A percentile compares a stretch with the other conserved stretches of the same genome.
Evolutionary conservation across 2,329 filamentous ascomycete genomes (phyloP).

Genomic region (Fusarium incarnatum): DNA sequence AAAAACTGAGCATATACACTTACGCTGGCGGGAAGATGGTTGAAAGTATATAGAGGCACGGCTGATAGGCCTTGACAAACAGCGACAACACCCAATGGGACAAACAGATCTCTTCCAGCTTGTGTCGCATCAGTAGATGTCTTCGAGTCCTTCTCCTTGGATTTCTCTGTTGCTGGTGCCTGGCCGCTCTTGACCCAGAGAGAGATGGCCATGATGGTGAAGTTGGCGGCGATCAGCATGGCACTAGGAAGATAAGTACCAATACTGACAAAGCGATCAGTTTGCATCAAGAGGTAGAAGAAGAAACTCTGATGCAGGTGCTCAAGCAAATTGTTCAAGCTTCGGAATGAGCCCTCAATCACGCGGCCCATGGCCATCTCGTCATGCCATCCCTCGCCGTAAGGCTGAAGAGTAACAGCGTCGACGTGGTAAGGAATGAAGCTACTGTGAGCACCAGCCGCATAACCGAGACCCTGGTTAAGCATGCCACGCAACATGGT

Average conservation of each 20-base stretch:
- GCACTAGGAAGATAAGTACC: slow-evolving; percentile 96
- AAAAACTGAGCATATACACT: slow-evolving; percentile 46
- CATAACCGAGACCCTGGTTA: slow-evolving; percentile 88
- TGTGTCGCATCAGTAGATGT: slow-evolving; percentile 32
- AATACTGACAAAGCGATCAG: slow-evolving; percentile 95
- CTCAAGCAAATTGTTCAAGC: slow-evolving; percentile 95
- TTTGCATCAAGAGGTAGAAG: slow-evolving; percentile 95
- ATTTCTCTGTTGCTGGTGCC: slow-evolving; percentile 44
- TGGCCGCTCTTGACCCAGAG: slow-evolving; percentile 92
- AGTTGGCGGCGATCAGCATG: slow-evolving; percentile 96
- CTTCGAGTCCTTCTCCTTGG: slow-evolving; percentile 48
- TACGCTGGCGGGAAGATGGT: slow-evolving; percentile 75
- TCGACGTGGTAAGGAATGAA: slow-evolving; percentile 99
- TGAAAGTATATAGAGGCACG: slow-evolving; percentile 88
- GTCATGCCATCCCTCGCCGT: slow-evolving; percentile 94
- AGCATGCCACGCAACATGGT: slow-evolving; percentile 95
- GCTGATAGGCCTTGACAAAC: slow-evolving; percentile 80
- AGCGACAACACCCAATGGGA: slow-evolving; percentile 79
- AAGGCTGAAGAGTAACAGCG: slow-evolving; percentile 90
- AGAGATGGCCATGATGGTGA: slow-evolving; percentile 93
- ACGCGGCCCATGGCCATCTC: slow-evolving; percentile 95
- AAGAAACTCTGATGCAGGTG: slow-evolving; percentile 99
- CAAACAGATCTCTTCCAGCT: slow-evolving; percentile 72
- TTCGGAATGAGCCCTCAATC: slow-evolving; percentile 90
- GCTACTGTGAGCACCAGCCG: slow-evolving; percentile 90